Conservation (phyloP, 805 yeast genomes). For the Clavispora asparagi region DNA sequence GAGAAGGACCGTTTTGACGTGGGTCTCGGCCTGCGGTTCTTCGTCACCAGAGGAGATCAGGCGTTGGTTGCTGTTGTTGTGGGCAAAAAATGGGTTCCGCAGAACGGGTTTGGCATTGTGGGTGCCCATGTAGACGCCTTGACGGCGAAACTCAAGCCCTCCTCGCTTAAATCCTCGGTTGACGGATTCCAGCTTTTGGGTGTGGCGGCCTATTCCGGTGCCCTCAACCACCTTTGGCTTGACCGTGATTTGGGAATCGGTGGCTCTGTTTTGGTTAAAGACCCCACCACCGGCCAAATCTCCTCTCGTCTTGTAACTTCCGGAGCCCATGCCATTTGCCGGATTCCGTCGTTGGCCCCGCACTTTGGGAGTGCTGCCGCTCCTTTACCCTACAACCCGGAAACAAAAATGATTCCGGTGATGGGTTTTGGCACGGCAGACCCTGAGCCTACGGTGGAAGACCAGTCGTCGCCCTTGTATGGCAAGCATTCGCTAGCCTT, state of each 20-base stretch:
- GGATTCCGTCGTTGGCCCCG: constrained; percentile 37
- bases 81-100: constrained; percentile 34
- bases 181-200: constrained; percentile 35
- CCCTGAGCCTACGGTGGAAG: constrained; percentile 22
- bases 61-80: constrained; percentile 33
- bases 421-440: constrained; percentile 20
- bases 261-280: constrained; percentile 28
- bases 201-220: constrained; percentile 38
- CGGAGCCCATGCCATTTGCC: constrained; percentile 31
- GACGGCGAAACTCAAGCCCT: constrained; percentile 31
- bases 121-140: constrained; percentile 37
- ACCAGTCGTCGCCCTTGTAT: constrained; percentile 21
- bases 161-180: constrained; percentile 14
- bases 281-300: constrained; percentile 16
- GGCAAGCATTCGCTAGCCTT: constrained; percentile 28
- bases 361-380: constrained; percentile 29
- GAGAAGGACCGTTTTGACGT: constrained; percentile 16
- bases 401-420: constrained; percentile 37
- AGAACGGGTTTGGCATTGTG: constrained; percentile 22
- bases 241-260: constrained; percentile 41
- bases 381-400: constrained; percentile 26
- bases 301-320: constrained; percentile 25
- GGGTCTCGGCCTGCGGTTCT: constrained; percentile 19
- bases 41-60: constrained; percentile 26
- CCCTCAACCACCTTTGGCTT: constrained; percentile 30